Evolutionary conservation across 2,329 filamentous ascomycete species (phyloP).

Genomic region (Ceratocystis diversiconidia): DNA sequence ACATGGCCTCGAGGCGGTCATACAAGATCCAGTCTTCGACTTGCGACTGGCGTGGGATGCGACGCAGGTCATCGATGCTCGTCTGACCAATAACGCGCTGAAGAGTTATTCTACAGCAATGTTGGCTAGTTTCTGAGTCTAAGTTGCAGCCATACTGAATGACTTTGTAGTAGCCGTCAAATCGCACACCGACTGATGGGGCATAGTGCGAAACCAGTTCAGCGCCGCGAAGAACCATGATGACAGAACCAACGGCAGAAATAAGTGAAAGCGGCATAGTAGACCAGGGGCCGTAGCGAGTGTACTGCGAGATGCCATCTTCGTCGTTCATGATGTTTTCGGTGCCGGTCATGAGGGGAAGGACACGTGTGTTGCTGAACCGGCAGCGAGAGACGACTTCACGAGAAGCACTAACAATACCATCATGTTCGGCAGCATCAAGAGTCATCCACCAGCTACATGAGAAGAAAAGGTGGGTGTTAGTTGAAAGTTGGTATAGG

Average conservation of each 20-base stretch:
- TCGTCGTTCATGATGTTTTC: constrained; percentile 30
- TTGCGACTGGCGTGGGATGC: constrained; percentile 39
- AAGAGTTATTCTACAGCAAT: constrained; percentile 34
- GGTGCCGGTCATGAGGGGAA: constrained; percentile 38
- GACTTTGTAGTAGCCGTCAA: constrained; percentile 44
- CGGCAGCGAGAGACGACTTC: constrained; percentile 34
- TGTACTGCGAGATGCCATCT: constrained; percentile 29
- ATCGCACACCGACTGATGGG: constrained; percentile 38
- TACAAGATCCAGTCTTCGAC: constrained; percentile 42
- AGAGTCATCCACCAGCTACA: constrained; percentile 45
- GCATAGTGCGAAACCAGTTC: constrained; percentile 37
- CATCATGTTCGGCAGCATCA: constrained; percentile 41
- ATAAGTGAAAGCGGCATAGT: constrained; percentile 38
- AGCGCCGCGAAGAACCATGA: constrained; percentile 40
- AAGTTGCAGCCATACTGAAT: constrained; percentile 33
- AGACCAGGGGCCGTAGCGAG: constrained; percentile 29
- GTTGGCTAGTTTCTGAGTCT: constrained; percentile 28
- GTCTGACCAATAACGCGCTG: constrained; percentile 32
- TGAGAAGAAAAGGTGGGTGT: not conserved
- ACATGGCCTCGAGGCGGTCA: constrained; percentile 31
- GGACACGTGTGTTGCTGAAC: constrained; percentile 30
- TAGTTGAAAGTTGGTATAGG: not conserved
- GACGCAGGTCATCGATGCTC: constrained; percentile 30
- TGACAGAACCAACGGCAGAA: constrained; percentile 33
- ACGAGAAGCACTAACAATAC: constrained; percentile 33